A percentile compares a stretch with the other conserved stretches of the same genome.
phyloP scores from a whole-genome alignment of 805 yeast species.

The Cyberlindnera galapagoensis region DNA sequence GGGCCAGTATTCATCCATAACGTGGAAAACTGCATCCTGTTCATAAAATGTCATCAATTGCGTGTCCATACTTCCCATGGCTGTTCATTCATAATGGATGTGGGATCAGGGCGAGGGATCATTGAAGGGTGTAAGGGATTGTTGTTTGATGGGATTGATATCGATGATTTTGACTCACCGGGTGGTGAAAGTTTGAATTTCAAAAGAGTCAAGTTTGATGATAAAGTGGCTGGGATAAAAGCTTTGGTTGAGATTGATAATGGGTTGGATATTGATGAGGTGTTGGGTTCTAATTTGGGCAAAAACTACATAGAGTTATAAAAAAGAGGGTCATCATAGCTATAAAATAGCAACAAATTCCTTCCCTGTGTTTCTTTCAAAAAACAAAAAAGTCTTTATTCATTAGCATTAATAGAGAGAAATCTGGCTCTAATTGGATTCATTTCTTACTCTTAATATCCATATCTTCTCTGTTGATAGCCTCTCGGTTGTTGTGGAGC shows the following conservation, averaged over 20 bases:
- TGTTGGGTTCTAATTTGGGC: background rate
- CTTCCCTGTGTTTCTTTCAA: no score
- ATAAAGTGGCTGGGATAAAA: constrained; percentile 2
- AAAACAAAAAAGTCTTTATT: no score
- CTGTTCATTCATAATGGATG: constrained; percentile 6
- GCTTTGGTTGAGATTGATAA: no score
- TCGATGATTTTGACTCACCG: constrained; percentile 22
- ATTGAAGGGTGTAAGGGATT: constrained; percentile 16
- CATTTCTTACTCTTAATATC: background rate
- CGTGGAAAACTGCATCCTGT: constrained; percentile 8
- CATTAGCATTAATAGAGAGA: no score
- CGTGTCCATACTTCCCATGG: constrained; percentile 15
- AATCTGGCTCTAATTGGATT: no score
- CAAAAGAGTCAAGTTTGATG: background rate
- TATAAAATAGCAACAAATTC: background rate
- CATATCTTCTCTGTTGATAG: background rate
- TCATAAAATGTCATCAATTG: constrained; percentile 19
- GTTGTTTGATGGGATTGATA: constrained; percentile 8
- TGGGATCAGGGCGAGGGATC: constrained; percentile 11
- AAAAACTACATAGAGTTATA: no score
- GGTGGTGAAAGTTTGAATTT: constrained; percentile 17
- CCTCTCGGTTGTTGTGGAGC: background rate
- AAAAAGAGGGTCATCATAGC: no score
- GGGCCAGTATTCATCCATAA: constrained; percentile 17
- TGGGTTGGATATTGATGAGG: no score